Percentiles rank a stretch among this genome's conserved stretches.
Conservation (phyloP, 2,329 filamentous ascomycete genomes). For the Claviceps africana region DNA sequence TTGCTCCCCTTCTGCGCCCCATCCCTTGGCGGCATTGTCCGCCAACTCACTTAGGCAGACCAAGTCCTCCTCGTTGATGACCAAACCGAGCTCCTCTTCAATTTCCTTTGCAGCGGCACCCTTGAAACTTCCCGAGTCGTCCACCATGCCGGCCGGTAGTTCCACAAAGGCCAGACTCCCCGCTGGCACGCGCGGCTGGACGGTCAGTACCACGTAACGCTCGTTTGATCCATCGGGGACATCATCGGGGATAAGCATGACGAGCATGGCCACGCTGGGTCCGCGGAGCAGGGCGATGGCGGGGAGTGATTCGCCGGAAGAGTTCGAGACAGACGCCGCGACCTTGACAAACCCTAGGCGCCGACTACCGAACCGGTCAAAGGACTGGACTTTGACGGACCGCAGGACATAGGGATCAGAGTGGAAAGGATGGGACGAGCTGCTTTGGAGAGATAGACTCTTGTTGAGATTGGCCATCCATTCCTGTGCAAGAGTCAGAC, state of each 20-base stretch:
- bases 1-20: constrained; percentile 13
- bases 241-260: constrained; percentile 41
- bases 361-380: constrained; percentile 33
- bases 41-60: constrained; percentile 39
- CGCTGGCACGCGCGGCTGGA: constrained; percentile 43
- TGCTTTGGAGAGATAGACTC: constrained; percentile 32
- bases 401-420: constrained; percentile 36
- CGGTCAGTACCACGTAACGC: constrained; percentile 43
- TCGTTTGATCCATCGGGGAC: constrained; percentile 24
- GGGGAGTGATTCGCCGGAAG: constrained; percentile 33
- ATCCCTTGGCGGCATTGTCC: constrained; percentile 12
- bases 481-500: constrained; percentile 17
- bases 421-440: constrained; percentile 37
- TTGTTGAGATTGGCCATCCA: constrained; percentile 34
- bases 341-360: constrained; percentile 46
- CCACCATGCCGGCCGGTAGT: constrained; percentile 46
- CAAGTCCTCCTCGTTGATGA: constrained; percentile 33
- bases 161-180: constrained; percentile 42
- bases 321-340: constrained; percentile 32
- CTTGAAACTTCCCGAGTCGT: constrained; percentile 37
- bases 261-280: constrained; percentile 46
- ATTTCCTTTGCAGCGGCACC: constrained; percentile 48
- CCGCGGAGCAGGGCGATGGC: constrained; percentile 44
- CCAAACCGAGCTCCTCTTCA: constrained; percentile 43
- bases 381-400: constrained; percentile 37